Evolutionary conservation across 805 yeast genomes (phyloP).

Genomic region (Metschnikowia gelsemii): DNA sequence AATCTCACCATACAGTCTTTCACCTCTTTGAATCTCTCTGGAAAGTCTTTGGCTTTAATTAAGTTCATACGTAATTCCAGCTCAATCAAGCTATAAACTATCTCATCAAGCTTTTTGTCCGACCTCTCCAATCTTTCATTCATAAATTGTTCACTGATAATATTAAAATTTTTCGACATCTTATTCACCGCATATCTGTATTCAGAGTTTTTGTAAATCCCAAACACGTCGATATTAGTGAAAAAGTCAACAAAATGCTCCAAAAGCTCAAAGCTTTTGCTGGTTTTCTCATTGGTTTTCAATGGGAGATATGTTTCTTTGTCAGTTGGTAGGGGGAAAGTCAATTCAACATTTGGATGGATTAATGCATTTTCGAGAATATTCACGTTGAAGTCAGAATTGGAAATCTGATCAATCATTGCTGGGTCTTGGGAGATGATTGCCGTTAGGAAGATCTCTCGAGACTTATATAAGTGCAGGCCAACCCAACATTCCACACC

Average conservation of each 20-base stretch:
- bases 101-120: conserved; percentile 36
- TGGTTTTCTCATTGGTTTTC: conserved; percentile 30
- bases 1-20: conserved; percentile 39
- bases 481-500: conserved; percentile 13
- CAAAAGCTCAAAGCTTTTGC: conserved; percentile 27
- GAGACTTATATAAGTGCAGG: background rate
- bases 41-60: conserved; percentile 34
- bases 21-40: conserved; percentile 34
- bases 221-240: conserved; percentile 28
- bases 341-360: conserved; percentile 31
- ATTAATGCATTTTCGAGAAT: conserved; percentile 35
- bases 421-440: background rate
- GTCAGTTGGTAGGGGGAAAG: conserved; percentile 42
- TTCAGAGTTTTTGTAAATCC: conserved; percentile 36
- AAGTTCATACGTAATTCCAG: conserved; percentile 40
- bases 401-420: conserved; percentile 2
- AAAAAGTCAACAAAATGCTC: conserved; percentile 33
- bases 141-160: conserved; percentile 32
- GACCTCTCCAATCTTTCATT: conserved; percentile 29
- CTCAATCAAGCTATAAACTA: conserved; percentile 35
- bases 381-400: conserved; percentile 36
- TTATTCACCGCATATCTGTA: conserved; percentile 36
- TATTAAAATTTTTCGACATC: conserved; percentile 27
- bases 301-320: conserved; percentile 29
- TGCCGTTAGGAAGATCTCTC: background rate